Base-by-base conservation (phyloP, 371 early-diverging fungal species). In the Syncephalis fuscata region DNA sequence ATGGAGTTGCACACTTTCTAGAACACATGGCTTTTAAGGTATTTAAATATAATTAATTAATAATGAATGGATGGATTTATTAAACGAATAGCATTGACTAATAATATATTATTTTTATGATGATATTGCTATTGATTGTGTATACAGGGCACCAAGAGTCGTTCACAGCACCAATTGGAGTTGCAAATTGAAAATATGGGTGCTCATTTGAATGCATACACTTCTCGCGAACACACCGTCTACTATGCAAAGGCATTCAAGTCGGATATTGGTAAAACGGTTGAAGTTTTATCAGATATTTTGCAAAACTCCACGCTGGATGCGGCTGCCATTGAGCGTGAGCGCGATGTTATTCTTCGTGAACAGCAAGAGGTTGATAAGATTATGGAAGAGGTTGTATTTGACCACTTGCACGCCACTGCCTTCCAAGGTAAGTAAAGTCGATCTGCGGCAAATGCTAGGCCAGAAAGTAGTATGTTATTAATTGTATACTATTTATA, bases 11-110 rank as follows among this genome's bases (percentile, higher is more conserved):
- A 45, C 94, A 97, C 71, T 95, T 97, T 53, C 66, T 97, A 44
- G 98, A 97, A 67, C 98, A 97, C 65, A 90, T 97, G 89, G 85
- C 91, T 11, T 96, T 97, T 77, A 94, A 96, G 82, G 93, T 87
- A 71, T 25, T 55, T n/a, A n/a, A n/a, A n/a, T n/a, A n/a, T n/a
- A n/a, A n/a, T n/a, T n/a, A n/a, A n/a, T n/a, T n/a, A n/a, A n/a
- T n/a, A n/a, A n/a, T n/a, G n/a, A 26, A 47, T 48, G 26, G 9
- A n/a, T 38, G 22, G 9, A 27, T 39, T 38, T 25, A 37, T 45
- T 43, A 10, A 39, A 50, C 40, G 14, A 1, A 38, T 39, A 36
- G 24, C 32, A 38, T 20, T 20, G 46, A 11, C 17, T 21, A 43
- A 17, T 37, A 19, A 46, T 26, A 27, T 19, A 23, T 50, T n/a